These are phyloP conservation scores for Cryphonectria japonica DNA, from an alignment of 2,329 filamentous ascomycete species.

Conservation along the genomic window DNA sequence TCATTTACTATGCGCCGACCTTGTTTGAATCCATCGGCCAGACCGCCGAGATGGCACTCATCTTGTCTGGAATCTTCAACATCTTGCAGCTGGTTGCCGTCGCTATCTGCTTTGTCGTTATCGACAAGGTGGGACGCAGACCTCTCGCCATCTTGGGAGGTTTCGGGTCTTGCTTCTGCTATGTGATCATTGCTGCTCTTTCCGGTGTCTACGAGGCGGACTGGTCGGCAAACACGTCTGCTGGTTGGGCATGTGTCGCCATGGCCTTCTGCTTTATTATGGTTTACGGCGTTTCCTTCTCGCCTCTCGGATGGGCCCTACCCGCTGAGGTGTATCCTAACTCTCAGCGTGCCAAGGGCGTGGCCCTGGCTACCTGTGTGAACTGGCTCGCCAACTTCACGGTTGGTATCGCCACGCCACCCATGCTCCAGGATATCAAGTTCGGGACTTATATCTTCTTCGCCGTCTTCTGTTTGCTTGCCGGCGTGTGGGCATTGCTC, in stretches of 20 bases:
- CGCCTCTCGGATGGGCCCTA: conserved; percentile 44
- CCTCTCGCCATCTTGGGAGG: conserved; percentile 50
- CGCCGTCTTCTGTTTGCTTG: conserved; percentile 59
- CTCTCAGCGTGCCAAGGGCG: conserved; percentile 65
- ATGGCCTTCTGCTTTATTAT: conserved; percentile 26
- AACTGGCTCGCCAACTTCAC: conserved; percentile 69
- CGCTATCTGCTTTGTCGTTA: conserved; percentile 50
- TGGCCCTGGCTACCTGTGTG: conserved; percentile 60
- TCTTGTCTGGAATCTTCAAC: conserved; percentile 41
- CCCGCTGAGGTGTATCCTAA: conserved; percentile 64
- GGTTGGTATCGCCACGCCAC: conserved; percentile 62
- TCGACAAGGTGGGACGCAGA: conserved; percentile 52
- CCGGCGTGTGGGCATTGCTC: conserved; percentile 42
- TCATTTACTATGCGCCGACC: conserved; percentile 54
- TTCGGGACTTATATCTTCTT: conserved; percentile 63
- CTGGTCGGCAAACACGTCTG: conserved; percentile 51
- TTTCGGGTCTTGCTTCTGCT: conserved; percentile 52
- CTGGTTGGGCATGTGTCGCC: conserved; percentile 60
- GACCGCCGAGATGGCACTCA: conserved; percentile 19
- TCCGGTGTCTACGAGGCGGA: conserved; percentile 51
- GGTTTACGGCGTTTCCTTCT: conserved; percentile 16
- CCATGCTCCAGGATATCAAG: conserved; percentile 56
- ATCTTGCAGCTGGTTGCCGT: conserved; percentile 51
- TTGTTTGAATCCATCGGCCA: conserved; percentile 42
- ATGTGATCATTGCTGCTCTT: conserved; percentile 57